Evolutionary conservation across 768 basidiomycete species (phyloP).

Genomic region (Auriscalpium vulgare): DNA sequence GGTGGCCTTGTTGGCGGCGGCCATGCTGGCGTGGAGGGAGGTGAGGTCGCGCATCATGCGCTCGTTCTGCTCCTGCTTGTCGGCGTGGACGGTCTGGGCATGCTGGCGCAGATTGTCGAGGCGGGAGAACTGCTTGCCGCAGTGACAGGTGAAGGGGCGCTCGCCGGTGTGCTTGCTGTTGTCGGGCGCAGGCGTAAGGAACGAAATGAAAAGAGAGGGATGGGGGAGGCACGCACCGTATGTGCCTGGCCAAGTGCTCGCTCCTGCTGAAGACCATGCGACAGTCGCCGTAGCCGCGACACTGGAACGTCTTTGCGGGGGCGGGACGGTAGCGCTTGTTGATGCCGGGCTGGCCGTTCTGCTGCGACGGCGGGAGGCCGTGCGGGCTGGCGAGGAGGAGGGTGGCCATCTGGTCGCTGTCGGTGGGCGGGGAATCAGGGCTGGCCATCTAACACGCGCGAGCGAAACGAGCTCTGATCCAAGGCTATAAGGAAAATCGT

Average conservation of each 20-base stretch:
- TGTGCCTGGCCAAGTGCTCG: conserved; percentile 93
- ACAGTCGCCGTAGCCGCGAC: conserved; percentile 91
- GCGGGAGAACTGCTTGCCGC: conserved; percentile 89
- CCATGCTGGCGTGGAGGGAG: conserved; percentile 75
- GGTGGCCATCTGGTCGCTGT: conserved; percentile 1
- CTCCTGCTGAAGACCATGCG: conserved; percentile 94
- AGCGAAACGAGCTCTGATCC: neutral
- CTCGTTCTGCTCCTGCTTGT: conserved; percentile 84
- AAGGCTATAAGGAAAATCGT: conserved; percentile 6
- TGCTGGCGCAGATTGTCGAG: conserved; percentile 97
- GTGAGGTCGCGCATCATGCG: conserved; percentile 89
- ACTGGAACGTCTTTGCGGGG: conserved; percentile 91
- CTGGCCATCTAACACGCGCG: neutral
- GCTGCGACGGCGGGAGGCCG: neutral
- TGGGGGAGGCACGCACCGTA: conserved; percentile 52
- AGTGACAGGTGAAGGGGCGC: conserved; percentile 93
- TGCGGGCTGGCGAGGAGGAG: conserved; percentile 20
- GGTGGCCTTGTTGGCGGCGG: conserved; percentile 38
- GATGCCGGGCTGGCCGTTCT: conserved; percentile 18
- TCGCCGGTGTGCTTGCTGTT: conserved; percentile 95
- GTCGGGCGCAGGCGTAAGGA: conserved; percentile 10
- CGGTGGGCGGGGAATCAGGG: neutral
- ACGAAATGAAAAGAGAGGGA: neutral
- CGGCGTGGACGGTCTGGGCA: conserved; percentile 94
- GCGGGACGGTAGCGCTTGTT: conserved; percentile 72